Conservation (phyloP, 2,329 filamentous ascomycete species). For the Paramyrothecium sp. region DNA sequence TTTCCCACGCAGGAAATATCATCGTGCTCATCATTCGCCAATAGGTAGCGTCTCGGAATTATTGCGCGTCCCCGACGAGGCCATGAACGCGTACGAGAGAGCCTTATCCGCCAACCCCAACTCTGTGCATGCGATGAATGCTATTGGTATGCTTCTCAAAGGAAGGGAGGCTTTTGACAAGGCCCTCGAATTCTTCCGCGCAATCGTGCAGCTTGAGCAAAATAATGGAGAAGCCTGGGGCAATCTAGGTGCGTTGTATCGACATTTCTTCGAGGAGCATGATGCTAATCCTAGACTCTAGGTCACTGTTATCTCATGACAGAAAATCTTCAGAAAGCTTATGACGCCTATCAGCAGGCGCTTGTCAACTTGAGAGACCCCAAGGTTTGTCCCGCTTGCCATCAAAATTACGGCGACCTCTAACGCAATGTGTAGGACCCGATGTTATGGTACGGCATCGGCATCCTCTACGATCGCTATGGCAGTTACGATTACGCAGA, state of each 20-base stretch:
- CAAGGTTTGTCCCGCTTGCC: conserved; percentile 61
- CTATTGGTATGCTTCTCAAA: conserved; percentile 87
- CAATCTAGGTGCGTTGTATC: conserved; percentile 68
- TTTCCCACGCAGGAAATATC: conserved; percentile 8
- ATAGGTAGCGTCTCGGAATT: conserved; percentile 82
- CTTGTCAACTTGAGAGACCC: conserved; percentile 90
- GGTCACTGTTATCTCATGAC: conserved; percentile 99
- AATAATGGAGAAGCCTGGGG: conserved; percentile 96
- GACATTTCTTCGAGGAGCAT: not conserved
- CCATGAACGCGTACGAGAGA: conserved; percentile 86
- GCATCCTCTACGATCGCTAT: conserved; percentile 94
- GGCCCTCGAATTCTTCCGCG: conserved; percentile 88
- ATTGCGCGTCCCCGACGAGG: conserved; percentile 84
- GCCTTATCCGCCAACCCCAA: conserved; percentile 84
- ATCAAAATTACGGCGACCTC: not conserved
- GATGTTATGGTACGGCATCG: conserved; percentile 98
- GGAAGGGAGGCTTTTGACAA: conserved; percentile 92
- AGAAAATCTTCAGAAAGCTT: conserved; percentile 95
- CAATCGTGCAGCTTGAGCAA: conserved; percentile 84
- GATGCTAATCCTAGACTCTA: conserved; percentile 30
- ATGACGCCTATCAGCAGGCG: conserved; percentile 93
- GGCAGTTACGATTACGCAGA: conserved; percentile 96
- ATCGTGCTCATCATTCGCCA: conserved; percentile 17
- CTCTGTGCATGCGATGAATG: conserved; percentile 89
- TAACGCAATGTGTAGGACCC: conserved; percentile 63